Evolutionary conservation across 1,284 basidiomycete species (phyloP), one percentile per base, ranked within the genome.

Genomic region (Rhodotorula sp.): DNA sequence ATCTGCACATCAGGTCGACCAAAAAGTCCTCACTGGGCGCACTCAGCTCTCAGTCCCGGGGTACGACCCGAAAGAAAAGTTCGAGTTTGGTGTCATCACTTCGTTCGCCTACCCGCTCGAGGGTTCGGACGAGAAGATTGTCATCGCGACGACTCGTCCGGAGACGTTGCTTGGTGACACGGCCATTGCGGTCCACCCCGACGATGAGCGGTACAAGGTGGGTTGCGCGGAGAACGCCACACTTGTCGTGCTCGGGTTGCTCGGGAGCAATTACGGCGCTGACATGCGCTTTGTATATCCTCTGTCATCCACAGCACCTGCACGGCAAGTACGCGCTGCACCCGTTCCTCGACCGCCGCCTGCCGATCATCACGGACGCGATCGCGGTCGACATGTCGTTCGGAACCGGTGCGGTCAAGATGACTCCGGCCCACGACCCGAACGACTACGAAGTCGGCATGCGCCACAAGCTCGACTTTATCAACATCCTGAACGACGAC

Each of bases 141-240:
- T 97, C 67, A 90, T 99, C 63, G 95, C 95, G 0, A 99, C 97
- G 3, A 99, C 97, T 18, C 92, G 97, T 85, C 95, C 95, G 0
- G 97, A 99, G 83, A 99, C 97, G 2, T 97, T 99, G 91, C 86
- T 99, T 1, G 97, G 97, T 70, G 97, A 99, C 86, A 95, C 94
- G 10, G 97, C 93, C 48, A 90, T 99, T 60, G 97, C 97, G 58
- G 93, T 99, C 1, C 95, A 99, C 82, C 95, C 95, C 3, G 87
- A 95, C 70, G 97, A 99, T 81, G 81, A 86, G 43, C 87, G 97
- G n/a, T 98, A 99, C 84, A 95, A 85, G 80, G 82, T 83, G 54
- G 60, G 74, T 70, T 21, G 2, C 19, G 14, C 34, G 23, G 34
- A 34, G 34, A 34, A 5, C 34, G 34, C 34, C 3, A 34, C 34